phyloP scores from a whole-genome alignment of 352 stramenopile genomes.

The Globisporangium emineosum region DNA sequence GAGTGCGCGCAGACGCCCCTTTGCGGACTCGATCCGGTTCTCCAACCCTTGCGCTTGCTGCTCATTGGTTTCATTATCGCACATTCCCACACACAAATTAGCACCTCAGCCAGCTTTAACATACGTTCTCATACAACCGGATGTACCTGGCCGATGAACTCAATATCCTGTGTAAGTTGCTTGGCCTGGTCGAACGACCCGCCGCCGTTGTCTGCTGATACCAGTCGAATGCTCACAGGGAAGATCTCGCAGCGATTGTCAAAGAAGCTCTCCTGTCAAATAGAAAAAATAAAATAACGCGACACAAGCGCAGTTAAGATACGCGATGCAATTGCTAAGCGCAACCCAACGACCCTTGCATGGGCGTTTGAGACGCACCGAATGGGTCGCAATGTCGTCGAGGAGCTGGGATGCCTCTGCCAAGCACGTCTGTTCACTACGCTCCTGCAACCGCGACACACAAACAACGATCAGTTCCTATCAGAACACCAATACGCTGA shows the following conservation, averaged over 20 bases:
- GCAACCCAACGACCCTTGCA: not conserved
- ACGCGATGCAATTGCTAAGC: not conserved
- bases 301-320: not conserved
- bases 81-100: constrained; percentile 3
- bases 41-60: constrained; percentile 20
- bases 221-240: constrained; percentile 20
- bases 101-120: not conserved
- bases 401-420: constrained; percentile 18
- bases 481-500: no score
- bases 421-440: constrained; percentile 20
- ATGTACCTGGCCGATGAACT: constrained; percentile 14
- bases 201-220: constrained; percentile 3
- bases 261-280: constrained; percentile 19
- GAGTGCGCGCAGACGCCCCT: constrained; percentile 13
- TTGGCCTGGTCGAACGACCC: not conserved
- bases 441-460: constrained; percentile 21
- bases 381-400: constrained; percentile 23
- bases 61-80: not conserved
- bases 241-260: constrained; percentile 25
- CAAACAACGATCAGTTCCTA: not conserved
- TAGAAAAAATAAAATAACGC: not conserved
- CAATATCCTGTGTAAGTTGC: constrained; percentile 13
- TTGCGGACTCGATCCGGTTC: constrained; percentile 17
- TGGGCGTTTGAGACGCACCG: constrained; percentile 5
- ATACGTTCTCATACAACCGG: not conserved